Evolutionary conservation across 2,329 filamentous ascomycete genomes (phyloP).

Genomic region (Diaporthe ampelina): DNA sequence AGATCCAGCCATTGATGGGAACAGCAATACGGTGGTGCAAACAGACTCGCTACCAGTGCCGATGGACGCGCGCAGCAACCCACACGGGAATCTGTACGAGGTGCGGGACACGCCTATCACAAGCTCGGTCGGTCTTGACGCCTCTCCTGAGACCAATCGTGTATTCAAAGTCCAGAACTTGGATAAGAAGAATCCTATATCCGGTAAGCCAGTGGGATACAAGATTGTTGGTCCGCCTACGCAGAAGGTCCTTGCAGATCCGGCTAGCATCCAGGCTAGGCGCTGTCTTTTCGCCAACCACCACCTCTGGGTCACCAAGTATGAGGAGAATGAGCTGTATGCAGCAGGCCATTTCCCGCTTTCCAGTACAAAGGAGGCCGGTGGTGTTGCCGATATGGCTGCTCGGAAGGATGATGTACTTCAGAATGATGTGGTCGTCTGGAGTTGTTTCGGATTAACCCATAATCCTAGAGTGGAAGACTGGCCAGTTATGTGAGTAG

Average conservation of each 20-base stretch:
- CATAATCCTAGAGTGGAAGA: background rate
- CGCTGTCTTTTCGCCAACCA: background rate
- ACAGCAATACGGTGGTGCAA: background rate
- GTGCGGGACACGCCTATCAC: background rate
- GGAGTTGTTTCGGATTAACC: background rate
- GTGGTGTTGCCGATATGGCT: background rate
- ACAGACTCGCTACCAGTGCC: background rate
- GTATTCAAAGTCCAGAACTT: background rate
- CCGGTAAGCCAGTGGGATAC: constrained; percentile 39
- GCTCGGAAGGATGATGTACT: background rate
- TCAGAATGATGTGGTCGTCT: background rate
- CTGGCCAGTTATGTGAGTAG: background rate
- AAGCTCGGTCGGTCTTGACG: background rate
- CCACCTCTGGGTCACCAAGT: background rate
- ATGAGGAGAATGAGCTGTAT: background rate
- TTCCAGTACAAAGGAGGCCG: background rate
- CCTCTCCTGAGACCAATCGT: background rate
- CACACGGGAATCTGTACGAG: background rate
- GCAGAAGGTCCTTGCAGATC: background rate
- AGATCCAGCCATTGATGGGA: background rate
- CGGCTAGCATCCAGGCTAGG: background rate
- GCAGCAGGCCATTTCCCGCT: background rate
- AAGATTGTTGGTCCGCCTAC: background rate
- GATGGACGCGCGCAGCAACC: background rate
- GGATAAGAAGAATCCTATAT: constrained; percentile 46